These are phyloP conservation scores for Aspergillus neotritici DNA, from an alignment of 2,329 filamentous ascomycete species.

Conservation along the genomic window DNA sequence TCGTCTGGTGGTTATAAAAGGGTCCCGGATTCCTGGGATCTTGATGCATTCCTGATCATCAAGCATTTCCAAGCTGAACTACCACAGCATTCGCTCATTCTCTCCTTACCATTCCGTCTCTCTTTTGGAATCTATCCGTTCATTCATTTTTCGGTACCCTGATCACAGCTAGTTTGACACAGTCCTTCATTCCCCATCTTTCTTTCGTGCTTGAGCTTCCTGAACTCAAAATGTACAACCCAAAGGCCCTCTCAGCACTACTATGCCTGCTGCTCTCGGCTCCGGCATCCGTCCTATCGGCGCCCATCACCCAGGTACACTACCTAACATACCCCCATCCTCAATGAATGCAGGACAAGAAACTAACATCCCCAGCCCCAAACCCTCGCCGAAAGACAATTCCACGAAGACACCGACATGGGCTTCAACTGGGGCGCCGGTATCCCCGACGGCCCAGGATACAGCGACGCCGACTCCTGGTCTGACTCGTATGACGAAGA, in stretches of 20 bases:
- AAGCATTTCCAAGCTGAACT: neutral
- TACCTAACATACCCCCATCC: slow-evolving; percentile 3
- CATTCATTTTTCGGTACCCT: slow-evolving; percentile 4
- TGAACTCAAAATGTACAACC: slow-evolving; percentile 23
- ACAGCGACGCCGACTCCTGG: slow-evolving; percentile 1
- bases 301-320: slow-evolving; percentile 21
- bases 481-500: neutral
- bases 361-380: neutral
- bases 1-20: slow-evolving; percentile 6
- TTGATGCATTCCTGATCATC: slow-evolving; percentile 6
- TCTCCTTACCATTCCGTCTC: slow-evolving; percentile 1
- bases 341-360: neutral
- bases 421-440: slow-evolving; percentile 9
- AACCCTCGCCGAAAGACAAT: slow-evolving; percentile 1
- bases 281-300: slow-evolving; percentile 25
- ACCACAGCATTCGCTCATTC: slow-evolving; percentile 5
- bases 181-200: slow-evolving; percentile 6
- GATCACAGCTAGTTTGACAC: neutral
- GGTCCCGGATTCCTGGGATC: neutral
- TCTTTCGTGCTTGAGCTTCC: neutral
- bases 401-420: slow-evolving; percentile 9
- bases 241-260: slow-evolving; percentile 23
- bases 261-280: slow-evolving; percentile 27
- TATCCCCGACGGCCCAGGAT: slow-evolving; percentile 17
- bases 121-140: slow-evolving; percentile 1